Base-by-base conservation (phyloP, 176 grass and related monocot species). In the Aegilops speltoides region DNA sequence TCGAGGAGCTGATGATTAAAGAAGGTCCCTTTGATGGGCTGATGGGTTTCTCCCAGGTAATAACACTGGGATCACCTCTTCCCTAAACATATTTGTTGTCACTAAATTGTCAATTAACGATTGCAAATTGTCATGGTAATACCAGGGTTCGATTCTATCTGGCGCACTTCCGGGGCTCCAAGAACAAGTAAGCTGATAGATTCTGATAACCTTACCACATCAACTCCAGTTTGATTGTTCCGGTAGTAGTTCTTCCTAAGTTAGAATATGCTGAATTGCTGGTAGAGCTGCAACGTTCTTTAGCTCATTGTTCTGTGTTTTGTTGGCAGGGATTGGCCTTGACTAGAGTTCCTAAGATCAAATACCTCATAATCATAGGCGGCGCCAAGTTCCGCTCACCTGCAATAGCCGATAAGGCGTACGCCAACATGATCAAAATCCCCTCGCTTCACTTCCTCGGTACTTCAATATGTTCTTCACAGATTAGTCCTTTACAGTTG, bases 31-130 rank as follows among this genome's bases (percentile, higher is more conserved):
- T 98, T 41, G 97, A 98, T 63, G 97, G 97, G 1, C 20, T 98
- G 57, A 91, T 98, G 92, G 97, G 97, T 56, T 98, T 98, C 84
- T 98, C 96, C 22, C 92, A 93, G 91, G 94, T 95, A 85, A 72
- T 7, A 23, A 10, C 1, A 29, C 50, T 20, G 19, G n/a, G 4
- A 64, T 8, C 14, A 24, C 22, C 15, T 64, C 4, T 17, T 4
- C n/a, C 22, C 10, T 3, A 64, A 33, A 4, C 11, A 10, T 41
- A 84, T 84, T 16, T 19, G 14, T 13, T 14, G 4, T 41, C 23
- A 41, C 8, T 26, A 4, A 1, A 6, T 31, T 34, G 20, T 16
- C 1, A 10, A 22, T 33, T 83, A 5, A 90, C 56, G 11, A 6
- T 10, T 82, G 16, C 10, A 16, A 31, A 41, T 73, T 52, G 4